Evolutionary conservation across 306 rosid species (phyloP).

Genomic region (Geum urbanum): DNA sequence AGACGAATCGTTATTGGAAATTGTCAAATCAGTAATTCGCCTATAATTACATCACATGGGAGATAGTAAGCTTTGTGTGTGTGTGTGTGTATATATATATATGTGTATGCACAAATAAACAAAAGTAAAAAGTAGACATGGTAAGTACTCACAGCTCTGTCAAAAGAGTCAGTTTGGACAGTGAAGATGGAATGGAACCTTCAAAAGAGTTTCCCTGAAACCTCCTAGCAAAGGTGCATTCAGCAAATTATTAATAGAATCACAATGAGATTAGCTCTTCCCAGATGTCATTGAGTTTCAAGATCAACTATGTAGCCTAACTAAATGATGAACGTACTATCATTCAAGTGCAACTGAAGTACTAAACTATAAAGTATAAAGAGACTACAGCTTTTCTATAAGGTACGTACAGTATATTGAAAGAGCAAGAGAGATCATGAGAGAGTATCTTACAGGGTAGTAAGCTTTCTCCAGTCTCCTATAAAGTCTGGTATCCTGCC

Average conservation of each 20-base stretch:
- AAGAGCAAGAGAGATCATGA: background rate
- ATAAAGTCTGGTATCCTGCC: constrained; percentile 72
- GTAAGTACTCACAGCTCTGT: constrained; percentile 55
- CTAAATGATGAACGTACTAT: background rate
- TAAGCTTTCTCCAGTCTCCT: constrained; percentile 63
- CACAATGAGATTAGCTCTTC: background rate
- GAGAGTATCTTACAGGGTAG: constrained; percentile 48
- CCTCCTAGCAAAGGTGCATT: constrained; percentile 44
- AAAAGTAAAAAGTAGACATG: constrained; percentile 11
- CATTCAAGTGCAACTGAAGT: background rate
- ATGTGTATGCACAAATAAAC: constrained; percentile 5
- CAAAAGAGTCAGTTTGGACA: constrained; percentile 62
- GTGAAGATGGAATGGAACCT: constrained; percentile 61
- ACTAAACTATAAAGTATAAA: no score
- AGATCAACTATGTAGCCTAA: background rate
- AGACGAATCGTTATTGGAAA: constrained; percentile 69
- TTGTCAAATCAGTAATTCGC: constrained; percentile 56
- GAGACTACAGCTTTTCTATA: no score
- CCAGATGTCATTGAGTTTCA: background rate
- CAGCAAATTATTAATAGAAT: background rate
- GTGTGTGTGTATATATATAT: no score
- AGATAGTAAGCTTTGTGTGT: constrained; percentile 29
- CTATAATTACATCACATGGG: constrained; percentile 33
- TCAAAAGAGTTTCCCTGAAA: constrained; percentile 76
- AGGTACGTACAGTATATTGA: background rate